Evolutionary conservation across 2,329 filamentous ascomycete species (phyloP), one percentile per base, ranked within the genome.

Genomic region (Metarhizium album): DNA sequence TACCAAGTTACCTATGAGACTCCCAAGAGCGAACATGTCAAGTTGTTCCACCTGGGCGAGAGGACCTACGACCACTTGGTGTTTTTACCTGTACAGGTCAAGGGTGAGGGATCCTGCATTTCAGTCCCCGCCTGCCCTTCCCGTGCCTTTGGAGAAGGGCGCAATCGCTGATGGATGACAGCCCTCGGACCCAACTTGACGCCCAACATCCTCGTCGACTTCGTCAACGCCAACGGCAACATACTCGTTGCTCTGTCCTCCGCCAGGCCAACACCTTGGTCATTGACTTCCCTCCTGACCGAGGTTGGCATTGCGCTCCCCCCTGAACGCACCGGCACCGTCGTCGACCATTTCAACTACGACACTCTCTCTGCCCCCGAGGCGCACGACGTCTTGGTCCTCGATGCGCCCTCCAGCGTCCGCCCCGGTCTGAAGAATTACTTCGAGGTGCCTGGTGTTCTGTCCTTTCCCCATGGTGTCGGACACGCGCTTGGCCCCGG

Each of bases 301-400:
- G 90, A 97, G 70, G 77, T 96, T 66, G 91, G 96, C 64, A 86
- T 98, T 62, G 76, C 83, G 58, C 80, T 96, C n/a, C 88, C 93
- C 38, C 71, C 81, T 35, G 91, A 95, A 69, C 87, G 90, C 62
- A 88, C 85, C 51, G 83, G 87, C 52, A 74, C 91, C 52, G 85
- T 95, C 5, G 84, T 97, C 54, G 93, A 97, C 70, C 93, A 98
- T 74, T 96, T 97, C 81, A 86, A 88, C 73, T 93, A 93, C 71
- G 91, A 97, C 63, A 75, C 78, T 51, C 59, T 79, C 31, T 88
- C 85, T 40, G 85, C 91, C 4, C 64, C 82, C 47, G 90, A 96
- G 57, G 80, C 83, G 63, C 93, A 98, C 70, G 89, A 97, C 69
- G 87, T 95, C 29, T 75, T 98, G 43, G 76, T 96, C 29, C 72